Percentiles rank a stretch among this genome's conserved stretches.
Evolutionary conservation across 2,329 filamentous ascomycete genomes (phyloP).

Genomic region (Ascocoryne sarcoides): DNA sequence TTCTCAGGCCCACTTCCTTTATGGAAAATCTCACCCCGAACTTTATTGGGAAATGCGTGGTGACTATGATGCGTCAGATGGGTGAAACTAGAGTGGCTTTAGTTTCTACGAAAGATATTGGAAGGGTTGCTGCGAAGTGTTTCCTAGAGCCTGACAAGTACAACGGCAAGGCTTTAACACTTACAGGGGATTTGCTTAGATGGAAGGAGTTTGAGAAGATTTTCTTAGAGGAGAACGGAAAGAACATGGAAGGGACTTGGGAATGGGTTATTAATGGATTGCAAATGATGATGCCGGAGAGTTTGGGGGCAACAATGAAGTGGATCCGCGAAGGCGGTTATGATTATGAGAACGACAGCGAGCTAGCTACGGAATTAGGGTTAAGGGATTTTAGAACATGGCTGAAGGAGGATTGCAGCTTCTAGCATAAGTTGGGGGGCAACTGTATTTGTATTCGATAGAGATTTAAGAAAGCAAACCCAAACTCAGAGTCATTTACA

Average conservation of each 20-base stretch:
- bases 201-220: slow-evolving; percentile 25
- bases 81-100: slow-evolving; percentile 32
- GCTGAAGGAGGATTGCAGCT: slow-evolving; percentile 32
- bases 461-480: too few relatives aligned
- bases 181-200: slow-evolving; percentile 39
- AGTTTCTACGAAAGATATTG: slow-evolving; percentile 37
- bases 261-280: slow-evolving; percentile 19
- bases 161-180: slow-evolving; percentile 31
- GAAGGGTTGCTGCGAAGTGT: slow-evolving; percentile 36
- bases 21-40: slow-evolving; percentile 37
- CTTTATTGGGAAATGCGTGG: slow-evolving; percentile 20
- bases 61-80: slow-evolving; percentile 20
- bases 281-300: slow-evolving; percentile 19
- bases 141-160: slow-evolving; percentile 33
- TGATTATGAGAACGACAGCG: slow-evolving; percentile 28
- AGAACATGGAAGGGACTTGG: slow-evolving; percentile 25
- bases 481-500: too few relatives aligned
- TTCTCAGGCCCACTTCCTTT: slow-evolving; percentile 48
- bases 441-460: too few relatives aligned
- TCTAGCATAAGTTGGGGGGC: slow-evolving; percentile 8
- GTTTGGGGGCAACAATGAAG: slow-evolving; percentile 26
- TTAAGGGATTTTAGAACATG: slow-evolving; percentile 38
- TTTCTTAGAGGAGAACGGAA: slow-evolving; percentile 27
- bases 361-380: slow-evolving; percentile 34
- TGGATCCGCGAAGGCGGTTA: slow-evolving; percentile 27